Percentiles rank a stretch among this genome's conserved stretches.
Conservation (phyloP, 805 yeast genomes). For the Candida endomychidarum region DNA sequence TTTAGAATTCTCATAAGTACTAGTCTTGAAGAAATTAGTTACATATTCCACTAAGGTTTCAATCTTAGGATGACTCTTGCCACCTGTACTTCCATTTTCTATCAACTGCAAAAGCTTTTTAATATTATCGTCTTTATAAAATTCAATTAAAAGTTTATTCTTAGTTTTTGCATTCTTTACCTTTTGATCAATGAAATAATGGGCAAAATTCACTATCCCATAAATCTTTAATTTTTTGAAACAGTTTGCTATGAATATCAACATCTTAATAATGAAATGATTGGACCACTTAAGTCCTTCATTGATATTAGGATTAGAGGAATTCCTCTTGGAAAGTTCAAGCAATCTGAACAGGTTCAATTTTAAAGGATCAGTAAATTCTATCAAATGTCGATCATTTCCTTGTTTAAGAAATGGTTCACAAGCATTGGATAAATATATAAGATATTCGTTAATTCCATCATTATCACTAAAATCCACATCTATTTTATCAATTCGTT, state of each 20-base stretch:
- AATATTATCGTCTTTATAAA: slow-evolving; percentile 50
- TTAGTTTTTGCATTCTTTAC: slow-evolving; percentile 57
- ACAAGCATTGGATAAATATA: slow-evolving; percentile 58
- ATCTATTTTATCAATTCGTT: slow-evolving; percentile 61
- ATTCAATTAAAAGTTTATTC: slow-evolving; percentile 59
- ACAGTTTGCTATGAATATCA: slow-evolving; percentile 74
- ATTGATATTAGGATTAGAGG: slow-evolving; percentile 52
- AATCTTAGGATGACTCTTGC: slow-evolving; percentile 61
- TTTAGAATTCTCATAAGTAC: slow-evolving; percentile 52
- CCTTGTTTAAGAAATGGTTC: slow-evolving; percentile 65
- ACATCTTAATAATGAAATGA: slow-evolving; percentile 56
- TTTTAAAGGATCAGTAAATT: slow-evolving; percentile 58
- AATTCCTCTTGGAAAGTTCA: slow-evolving; percentile 62
- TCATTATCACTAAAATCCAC: slow-evolving; percentile 39
- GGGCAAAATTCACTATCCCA: slow-evolving; percentile 76
- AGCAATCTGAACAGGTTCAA: slow-evolving; percentile 71
- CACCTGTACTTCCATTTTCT: not conserved
- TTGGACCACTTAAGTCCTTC: slow-evolving; percentile 78
- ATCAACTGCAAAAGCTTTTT: slow-evolving; percentile 42
- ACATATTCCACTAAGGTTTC: slow-evolving; percentile 47
- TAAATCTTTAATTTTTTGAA: slow-evolving; percentile 70
- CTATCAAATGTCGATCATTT: slow-evolving; percentile 57
- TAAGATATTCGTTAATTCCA: slow-evolving; percentile 39
- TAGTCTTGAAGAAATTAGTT: slow-evolving; percentile 45
- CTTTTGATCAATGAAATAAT: slow-evolving; percentile 62